Percentiles rank a stretch among this genome's conserved stretches.
Conservation (phyloP, 2,329 filamentous ascomycete genomes). For the Blumeriella jaapii region DNA sequence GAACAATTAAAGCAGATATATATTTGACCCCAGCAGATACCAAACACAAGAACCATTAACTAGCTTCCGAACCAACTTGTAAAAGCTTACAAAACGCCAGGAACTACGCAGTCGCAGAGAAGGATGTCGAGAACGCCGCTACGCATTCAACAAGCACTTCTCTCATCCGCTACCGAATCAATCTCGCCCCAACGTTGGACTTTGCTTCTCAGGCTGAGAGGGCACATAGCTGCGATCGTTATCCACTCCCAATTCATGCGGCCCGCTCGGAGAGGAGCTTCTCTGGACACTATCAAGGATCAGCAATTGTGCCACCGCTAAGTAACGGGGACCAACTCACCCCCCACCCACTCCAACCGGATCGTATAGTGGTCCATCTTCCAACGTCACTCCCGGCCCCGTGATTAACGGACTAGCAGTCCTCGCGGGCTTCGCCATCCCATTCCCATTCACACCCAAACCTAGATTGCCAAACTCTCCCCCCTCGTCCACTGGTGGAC, state of each 20-base stretch:
- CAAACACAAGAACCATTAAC: no score
- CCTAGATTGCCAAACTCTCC: no score
- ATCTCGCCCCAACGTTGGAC: background rate
- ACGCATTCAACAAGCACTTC: no score
- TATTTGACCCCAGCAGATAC: no score
- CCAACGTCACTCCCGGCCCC: conserved; percentile 3
- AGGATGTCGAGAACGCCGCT: no score
- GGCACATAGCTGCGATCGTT: conserved; percentile 2
- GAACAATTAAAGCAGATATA: no score
- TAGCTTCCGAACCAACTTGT: no score
- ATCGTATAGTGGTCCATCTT: conserved; percentile 1
- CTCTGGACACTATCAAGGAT: background rate
- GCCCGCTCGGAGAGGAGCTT: conserved; percentile 2
- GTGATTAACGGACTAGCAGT: conserved; percentile 3
- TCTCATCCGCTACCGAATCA: background rate
- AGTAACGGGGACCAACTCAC: background rate
- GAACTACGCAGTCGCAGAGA: no score
- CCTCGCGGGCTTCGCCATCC: conserved; percentile 4
- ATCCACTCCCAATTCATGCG: conserved; percentile 4
- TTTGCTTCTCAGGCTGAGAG: background rate
- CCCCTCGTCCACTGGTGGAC: conserved; percentile 8
- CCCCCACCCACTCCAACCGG: background rate
- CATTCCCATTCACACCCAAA: conserved; percentile 1
- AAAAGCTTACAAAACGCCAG: no score
- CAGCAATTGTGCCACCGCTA: background rate